Evolutionary conservation across 2,329 filamentous ascomycete species (phyloP).

Genomic region (Acrodontium crateriforme): DNA sequence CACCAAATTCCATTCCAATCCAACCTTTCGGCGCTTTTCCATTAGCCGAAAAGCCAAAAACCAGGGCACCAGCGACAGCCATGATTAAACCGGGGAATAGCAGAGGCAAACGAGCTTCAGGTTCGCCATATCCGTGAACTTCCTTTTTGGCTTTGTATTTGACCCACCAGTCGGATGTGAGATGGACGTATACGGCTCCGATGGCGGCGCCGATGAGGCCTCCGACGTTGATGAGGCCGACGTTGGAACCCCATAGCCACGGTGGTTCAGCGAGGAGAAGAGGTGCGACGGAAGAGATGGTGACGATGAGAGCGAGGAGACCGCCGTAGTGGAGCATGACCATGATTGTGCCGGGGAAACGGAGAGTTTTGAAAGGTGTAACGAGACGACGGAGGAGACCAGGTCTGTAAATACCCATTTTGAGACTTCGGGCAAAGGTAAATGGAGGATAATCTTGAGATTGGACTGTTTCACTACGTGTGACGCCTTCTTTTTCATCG

Average conservation of each 20-base stretch:
- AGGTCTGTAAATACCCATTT: constrained; percentile 22
- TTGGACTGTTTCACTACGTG: constrained; percentile 5
- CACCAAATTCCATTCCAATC: constrained; percentile 27
- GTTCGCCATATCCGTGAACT: constrained; percentile 25
- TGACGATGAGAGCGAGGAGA: constrained; percentile 27
- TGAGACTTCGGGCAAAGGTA: constrained; percentile 24
- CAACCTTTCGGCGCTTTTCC: constrained; percentile 23
- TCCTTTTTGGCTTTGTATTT: constrained; percentile 25
- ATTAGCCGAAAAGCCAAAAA: constrained; percentile 28
- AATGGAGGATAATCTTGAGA: constrained; percentile 8
- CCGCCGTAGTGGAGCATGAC: constrained; percentile 30
- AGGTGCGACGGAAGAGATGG: constrained; percentile 24
- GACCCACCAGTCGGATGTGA: constrained; percentile 24
- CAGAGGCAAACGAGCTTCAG: constrained; percentile 26
- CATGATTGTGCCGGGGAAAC: constrained; percentile 29
- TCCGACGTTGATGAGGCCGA: constrained; percentile 26
- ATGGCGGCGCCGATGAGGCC: constrained; percentile 24
- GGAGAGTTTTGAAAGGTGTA: constrained; percentile 24
- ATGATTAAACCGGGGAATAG: constrained; percentile 26
- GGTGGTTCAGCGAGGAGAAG: constrained; percentile 26
- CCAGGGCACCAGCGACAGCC: constrained; percentile 24
- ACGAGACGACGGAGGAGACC: constrained; percentile 23
- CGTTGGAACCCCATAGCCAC: constrained; percentile 28
- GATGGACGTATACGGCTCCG: constrained; percentile 25
- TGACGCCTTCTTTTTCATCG: constrained; percentile 7